A percentile compares a stretch with the other conserved stretches of the same genome.
Conservation (phyloP, 140 eudicot genomes). For the Oenanthe javanica region DNA sequence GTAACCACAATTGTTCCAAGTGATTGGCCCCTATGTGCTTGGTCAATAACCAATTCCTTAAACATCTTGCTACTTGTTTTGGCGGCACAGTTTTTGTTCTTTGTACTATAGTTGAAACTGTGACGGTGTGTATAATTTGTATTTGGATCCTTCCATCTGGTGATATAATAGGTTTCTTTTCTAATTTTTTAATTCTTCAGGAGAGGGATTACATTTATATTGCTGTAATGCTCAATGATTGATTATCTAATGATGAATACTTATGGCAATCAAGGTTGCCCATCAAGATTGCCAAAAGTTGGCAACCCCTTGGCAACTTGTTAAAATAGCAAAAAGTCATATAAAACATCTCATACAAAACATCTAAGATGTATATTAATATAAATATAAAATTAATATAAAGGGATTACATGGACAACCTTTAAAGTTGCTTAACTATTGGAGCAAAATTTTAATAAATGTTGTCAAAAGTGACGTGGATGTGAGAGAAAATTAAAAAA, state of each 20-base stretch:
- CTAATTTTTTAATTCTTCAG: neutral
- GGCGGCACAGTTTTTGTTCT: neutral
- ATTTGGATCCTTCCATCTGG: neutral
- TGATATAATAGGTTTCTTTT: neutral
- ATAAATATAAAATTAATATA: too few relatives aligned
- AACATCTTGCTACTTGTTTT: conserved; percentile 8
- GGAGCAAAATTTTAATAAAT: too few relatives aligned
- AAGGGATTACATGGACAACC: too few relatives aligned
- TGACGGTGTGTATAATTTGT: neutral
- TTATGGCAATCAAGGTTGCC: too few relatives aligned
- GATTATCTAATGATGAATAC: neutral
- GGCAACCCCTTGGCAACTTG: too few relatives aligned
- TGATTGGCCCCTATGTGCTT: conserved; percentile 9
- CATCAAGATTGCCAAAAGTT: too few relatives aligned
- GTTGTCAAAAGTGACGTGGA: too few relatives aligned
- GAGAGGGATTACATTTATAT: neutral
- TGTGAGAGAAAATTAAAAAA: too few relatives aligned
- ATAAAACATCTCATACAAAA: too few relatives aligned
- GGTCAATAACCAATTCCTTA: neutral
- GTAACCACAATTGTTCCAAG: conserved; percentile 53
- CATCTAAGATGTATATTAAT: too few relatives aligned
- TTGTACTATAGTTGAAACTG: neutral
- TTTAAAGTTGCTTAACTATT: too few relatives aligned
- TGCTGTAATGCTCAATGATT: neutral
- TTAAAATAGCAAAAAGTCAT: too few relatives aligned